These are phyloP conservation scores for Streptanthus diversifolius DNA, from an alignment of 345 rosid species.

Conservation along the genomic window DNA sequence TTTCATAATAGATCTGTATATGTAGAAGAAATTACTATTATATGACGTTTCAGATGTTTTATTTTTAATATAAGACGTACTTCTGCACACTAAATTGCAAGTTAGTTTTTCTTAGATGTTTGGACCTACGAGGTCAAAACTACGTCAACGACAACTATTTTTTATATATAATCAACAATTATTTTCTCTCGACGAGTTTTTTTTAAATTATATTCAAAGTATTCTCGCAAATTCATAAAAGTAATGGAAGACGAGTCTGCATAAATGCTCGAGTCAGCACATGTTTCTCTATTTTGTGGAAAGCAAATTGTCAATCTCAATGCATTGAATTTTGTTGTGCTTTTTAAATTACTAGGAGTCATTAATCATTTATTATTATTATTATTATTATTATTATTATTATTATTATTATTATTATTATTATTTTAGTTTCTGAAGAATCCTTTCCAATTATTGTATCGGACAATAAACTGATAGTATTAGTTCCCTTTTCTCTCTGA, in stretches of 20 bases:
- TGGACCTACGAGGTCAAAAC: conserved; percentile 19
- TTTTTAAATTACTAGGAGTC: neutral
- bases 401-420: neutral
- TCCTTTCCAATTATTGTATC: conserved; percentile 12
- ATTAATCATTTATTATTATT: neutral
- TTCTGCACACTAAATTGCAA: neutral
- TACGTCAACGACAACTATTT: neutral
- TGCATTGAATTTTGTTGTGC: neutral
- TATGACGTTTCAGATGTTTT: neutral
- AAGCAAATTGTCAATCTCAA: conserved; percentile 28
- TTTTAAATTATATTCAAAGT: neutral
- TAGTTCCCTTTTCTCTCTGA: neutral
- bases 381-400: neutral
- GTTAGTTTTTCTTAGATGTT: neutral
- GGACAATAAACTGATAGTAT: neutral
- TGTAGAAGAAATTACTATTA: too few relatives aligned
- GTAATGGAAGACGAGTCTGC: conserved; percentile 14
- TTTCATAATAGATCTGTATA: neutral
- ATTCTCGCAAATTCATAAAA: conserved; percentile 11
- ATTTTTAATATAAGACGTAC: neutral
- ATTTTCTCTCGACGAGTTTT: neutral
- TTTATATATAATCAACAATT: neutral
- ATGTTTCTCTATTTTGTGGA: conserved; percentile 38
- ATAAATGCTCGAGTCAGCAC: conserved; percentile 44
- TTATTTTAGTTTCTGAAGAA: too few relatives aligned